Percentiles rank a stretch among this genome's conserved stretches.
These are phyloP conservation scores for Edaphochlamys debaryana DNA, from an alignment of 139 green algal genomes.

Conservation along the genomic window DNA sequence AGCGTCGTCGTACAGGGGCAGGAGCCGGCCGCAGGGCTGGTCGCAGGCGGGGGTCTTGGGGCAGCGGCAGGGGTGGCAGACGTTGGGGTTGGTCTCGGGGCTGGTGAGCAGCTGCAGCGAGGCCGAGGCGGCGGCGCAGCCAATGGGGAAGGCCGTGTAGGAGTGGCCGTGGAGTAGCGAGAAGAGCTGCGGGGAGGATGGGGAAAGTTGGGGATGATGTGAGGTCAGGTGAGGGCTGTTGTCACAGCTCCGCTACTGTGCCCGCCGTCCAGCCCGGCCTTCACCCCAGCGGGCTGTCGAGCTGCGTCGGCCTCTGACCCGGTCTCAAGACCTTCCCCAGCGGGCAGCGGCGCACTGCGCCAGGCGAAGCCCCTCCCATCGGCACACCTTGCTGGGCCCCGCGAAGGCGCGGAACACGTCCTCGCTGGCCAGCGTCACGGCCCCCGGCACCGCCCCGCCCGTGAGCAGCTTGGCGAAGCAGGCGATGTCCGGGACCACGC, in stretches of 20 bases:
- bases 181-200: constrained; percentile 60
- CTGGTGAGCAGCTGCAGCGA: constrained; percentile 75
- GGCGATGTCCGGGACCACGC: constrained; percentile 88
- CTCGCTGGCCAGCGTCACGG: constrained; percentile 84
- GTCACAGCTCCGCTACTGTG: background rate
- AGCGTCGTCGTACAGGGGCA: constrained; percentile 77
- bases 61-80: constrained; percentile 56
- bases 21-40: constrained; percentile 63
- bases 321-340: too few species aligned
- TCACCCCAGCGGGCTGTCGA: too few species aligned
- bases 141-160: constrained; percentile 94
- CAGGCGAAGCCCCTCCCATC: too few species aligned
- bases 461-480: constrained; percentile 96
- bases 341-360: too few species aligned
- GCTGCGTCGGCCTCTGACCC: too few species aligned
- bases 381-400: constrained; percentile 74
- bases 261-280: background rate
- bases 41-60: constrained; percentile 27
- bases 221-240: background rate
- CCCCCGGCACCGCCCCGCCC: constrained; percentile 85
- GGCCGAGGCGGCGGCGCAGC: constrained; percentile 81
- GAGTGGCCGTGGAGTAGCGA: constrained; percentile 98
- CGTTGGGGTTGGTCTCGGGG: constrained; percentile 81
- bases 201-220: background rate
- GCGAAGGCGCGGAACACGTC: constrained; percentile 89